A percentile compares a stretch with the other conserved stretches of the same genome.
phyloP scores from a whole-genome alignment of 2,329 filamentous ascomycete species.

The Claviceps sp. region DNA sequence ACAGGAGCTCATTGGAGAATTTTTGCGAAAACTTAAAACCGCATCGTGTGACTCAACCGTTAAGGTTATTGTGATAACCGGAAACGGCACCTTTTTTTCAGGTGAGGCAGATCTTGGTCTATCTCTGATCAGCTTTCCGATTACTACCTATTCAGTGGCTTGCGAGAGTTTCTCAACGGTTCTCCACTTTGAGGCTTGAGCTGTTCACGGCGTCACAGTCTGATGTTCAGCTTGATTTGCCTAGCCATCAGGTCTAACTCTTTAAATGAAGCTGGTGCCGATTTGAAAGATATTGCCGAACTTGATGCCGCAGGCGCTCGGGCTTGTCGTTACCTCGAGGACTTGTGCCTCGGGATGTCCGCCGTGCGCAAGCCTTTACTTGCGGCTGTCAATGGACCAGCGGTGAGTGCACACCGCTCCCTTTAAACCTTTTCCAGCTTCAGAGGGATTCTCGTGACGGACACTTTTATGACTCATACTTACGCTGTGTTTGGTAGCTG shows the following conservation, averaged over 20 bases:
- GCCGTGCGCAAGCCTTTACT: constrained; percentile 31
- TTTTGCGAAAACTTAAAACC: constrained; percentile 19
- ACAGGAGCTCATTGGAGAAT: constrained; percentile 32
- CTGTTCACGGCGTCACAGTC: constrained; percentile 1
- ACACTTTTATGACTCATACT: neutral
- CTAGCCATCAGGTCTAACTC: neutral
- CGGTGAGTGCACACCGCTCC: constrained; percentile 23
- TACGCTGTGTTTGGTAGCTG: constrained; percentile 19
- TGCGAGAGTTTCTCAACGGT: neutral
- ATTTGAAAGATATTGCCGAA: constrained; percentile 22
- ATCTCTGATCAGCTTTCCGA: neutral
- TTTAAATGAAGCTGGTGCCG: constrained; percentile 19
- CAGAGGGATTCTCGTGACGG: neutral
- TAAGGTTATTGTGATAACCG: constrained; percentile 24
- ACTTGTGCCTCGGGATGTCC: constrained; percentile 24
- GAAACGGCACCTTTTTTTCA: constrained; percentile 16
- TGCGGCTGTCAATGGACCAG: constrained; percentile 35
- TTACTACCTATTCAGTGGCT: neutral
- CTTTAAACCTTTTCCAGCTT: neutral
- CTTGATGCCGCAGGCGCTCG: constrained; percentile 20
- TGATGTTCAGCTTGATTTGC: neutral
- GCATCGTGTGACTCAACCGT: constrained; percentile 13
- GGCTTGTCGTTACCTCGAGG: constrained; percentile 23
- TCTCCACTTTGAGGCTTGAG: constrained; percentile 3
- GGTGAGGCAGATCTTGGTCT: constrained; percentile 5